Percentiles rank a stretch among this genome's conserved stretches.
Evolutionary conservation across 2,329 filamentous ascomycete genomes (phyloP).

Genomic region (Cryphonectria naterciae): DNA sequence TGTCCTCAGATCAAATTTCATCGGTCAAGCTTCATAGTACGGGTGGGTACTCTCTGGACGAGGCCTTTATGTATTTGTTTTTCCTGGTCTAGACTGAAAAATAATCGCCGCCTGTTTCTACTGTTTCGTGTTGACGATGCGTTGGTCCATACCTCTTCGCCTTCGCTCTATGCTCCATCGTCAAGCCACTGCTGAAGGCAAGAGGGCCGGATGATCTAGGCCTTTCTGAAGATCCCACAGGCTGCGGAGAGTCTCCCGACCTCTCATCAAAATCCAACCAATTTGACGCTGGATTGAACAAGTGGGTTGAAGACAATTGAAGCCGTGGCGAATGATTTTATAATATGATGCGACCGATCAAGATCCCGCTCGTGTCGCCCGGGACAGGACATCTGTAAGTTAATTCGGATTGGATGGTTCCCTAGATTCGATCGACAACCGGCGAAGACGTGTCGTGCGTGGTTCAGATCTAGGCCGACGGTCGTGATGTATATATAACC

Average conservation of each 20-base stretch:
- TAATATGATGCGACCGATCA: conserved; percentile 31
- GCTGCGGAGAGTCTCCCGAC: too few relatives aligned
- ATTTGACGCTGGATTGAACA: too few relatives aligned
- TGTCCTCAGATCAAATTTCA: background rate
- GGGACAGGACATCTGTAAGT: background rate
- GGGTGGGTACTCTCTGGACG: background rate
- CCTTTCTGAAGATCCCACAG: background rate
- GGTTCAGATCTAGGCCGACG: background rate
- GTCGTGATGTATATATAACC: background rate
- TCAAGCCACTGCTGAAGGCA: background rate
- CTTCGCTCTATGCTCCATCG: background rate
- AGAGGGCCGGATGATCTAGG: background rate
- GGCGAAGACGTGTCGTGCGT: background rate
- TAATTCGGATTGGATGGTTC: conserved; percentile 21
- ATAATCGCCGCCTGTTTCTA: background rate
- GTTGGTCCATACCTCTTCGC: background rate
- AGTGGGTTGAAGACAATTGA: too few relatives aligned
- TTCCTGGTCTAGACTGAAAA: background rate
- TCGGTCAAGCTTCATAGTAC: background rate
- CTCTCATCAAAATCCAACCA: background rate
- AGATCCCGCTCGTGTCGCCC: conserved; percentile 35
- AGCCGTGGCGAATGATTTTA: too few relatives aligned
- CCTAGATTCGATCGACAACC: background rate
- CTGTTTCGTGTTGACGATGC: background rate
- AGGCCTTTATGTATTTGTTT: background rate